Percentiles rank a stretch among this genome's conserved stretches.
phyloP scores from a whole-genome alignment of 2,329 filamentous ascomycete species.

The Talaromyces sp. region DNA sequence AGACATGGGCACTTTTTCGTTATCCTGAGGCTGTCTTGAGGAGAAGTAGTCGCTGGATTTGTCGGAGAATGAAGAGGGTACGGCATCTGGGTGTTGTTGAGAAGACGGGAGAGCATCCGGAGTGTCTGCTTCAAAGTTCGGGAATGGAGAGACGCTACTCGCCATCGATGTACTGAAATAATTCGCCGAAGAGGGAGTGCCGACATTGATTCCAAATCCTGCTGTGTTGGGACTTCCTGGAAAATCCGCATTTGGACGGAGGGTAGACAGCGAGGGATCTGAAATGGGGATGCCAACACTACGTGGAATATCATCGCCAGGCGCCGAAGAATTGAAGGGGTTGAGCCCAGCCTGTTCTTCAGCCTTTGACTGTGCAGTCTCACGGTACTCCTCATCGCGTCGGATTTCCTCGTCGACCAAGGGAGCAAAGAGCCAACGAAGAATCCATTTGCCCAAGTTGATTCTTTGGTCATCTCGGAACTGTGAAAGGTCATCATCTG shows the following conservation, averaged over 20 bases:
- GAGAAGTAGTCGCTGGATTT: constrained; percentile 76
- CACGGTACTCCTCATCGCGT: constrained; percentile 74
- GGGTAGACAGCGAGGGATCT: constrained; percentile 53
- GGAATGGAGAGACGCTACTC: constrained; percentile 33
- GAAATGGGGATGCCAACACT: constrained; percentile 32
- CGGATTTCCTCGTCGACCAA: constrained; percentile 88
- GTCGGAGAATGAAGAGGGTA: constrained; percentile 61
- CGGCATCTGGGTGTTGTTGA: constrained; percentile 49
- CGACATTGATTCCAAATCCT: constrained; percentile 75
- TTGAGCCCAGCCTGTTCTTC: constrained; percentile 62
- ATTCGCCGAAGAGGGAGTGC: constrained; percentile 42
- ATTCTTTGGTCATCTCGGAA: constrained; percentile 95
- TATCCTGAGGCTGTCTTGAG: constrained; percentile 52
- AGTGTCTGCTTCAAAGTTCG: constrained; percentile 30
- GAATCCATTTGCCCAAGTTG: constrained; percentile 94
- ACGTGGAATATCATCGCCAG: constrained; percentile 52
- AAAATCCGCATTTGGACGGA: constrained; percentile 64
- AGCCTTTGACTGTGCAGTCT: constrained; percentile 64
- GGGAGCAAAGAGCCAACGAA: constrained; percentile 87
- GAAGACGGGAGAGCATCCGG: constrained; percentile 54
- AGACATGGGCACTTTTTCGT: constrained; percentile 55
- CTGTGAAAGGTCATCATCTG: constrained; percentile 65
- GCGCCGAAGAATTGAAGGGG: constrained; percentile 61
- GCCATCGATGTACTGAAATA: constrained; percentile 33
- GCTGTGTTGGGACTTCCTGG: constrained; percentile 68